Conservation (phyloP, 140 eudicot genomes). For the Anethum foeniculum region DNA sequence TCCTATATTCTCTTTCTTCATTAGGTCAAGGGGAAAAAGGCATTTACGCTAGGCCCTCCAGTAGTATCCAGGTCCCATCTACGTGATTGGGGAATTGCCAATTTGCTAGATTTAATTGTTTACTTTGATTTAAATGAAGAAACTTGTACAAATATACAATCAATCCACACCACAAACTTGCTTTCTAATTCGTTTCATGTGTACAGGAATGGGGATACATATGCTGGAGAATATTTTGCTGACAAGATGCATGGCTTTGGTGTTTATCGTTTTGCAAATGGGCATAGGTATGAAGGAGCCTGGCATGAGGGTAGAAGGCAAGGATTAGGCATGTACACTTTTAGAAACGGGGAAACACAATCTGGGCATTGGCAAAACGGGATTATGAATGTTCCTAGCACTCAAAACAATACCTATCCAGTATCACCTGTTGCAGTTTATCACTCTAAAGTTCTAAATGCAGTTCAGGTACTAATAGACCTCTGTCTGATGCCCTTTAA, state of each 20-base stretch:
- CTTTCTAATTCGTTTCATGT: background rate
- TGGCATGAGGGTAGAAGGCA: constrained; percentile 99
- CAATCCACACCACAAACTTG: background rate
- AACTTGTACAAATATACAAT: background rate
- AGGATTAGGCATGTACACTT: constrained; percentile 88
- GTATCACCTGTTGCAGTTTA: constrained; percentile 81
- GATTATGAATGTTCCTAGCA: constrained; percentile 70
- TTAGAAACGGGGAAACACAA: constrained; percentile 77
- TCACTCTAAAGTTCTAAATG: constrained; percentile 83
- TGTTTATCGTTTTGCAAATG: constrained; percentile 69
- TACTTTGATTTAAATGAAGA: background rate
- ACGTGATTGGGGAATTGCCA: background rate
- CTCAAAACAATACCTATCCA: constrained; percentile 53
- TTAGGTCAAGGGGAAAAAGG: background rate
- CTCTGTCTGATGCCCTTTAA: background rate
- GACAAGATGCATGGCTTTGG: constrained; percentile 97
- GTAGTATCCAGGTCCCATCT: constrained; percentile 1
- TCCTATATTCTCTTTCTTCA: background rate
- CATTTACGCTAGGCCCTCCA: background rate
- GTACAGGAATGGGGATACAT: constrained; percentile 75
- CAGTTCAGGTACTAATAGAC: constrained; percentile 57
- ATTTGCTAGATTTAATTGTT: background rate
- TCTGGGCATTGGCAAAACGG: constrained; percentile 95
- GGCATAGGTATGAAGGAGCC: constrained; percentile 92
- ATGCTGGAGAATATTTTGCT: constrained; percentile 94